Evolutionary conservation across 768 basidiomycete species (phyloP), one percentile per base, ranked within the genome.

Genomic region (Russula virescens): DNA sequence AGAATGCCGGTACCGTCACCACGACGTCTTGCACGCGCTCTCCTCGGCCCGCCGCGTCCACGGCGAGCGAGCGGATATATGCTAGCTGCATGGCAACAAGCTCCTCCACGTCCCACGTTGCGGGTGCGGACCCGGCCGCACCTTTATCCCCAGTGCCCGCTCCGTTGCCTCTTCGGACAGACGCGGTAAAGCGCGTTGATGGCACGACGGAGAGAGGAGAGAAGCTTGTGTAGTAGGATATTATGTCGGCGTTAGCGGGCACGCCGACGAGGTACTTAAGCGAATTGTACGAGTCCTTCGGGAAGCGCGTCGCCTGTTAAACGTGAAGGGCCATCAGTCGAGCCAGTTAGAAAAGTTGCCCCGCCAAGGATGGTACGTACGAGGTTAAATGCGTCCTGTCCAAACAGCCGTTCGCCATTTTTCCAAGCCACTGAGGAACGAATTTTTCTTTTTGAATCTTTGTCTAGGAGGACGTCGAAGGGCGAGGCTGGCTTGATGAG

Each of bases 371-470:
- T 26, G 16, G 25, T 19, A 81, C 91, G 68, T 73, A 96, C 95
- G 65, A 97, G 75, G 74, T 88, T 90, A 68, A 85, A 86, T 4
- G 93, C 95, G 73, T 98, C 97, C 31, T 83, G 77, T 7, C 94
- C 94, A 75, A 98, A 96, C 38, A 94, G 74, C 58, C 97, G 78
- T 69, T 98, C 96, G 14, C 85, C 85, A 68, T 86, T 86, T 75
- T 97, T 96, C 90, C 94, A 96, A 11, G 86, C 90, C 0, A 98
- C 93, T 1, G 87, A 83, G 18, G 89, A 85, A 67, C 90, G 88
- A 34, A 97, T 92, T 76, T 98, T 98, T 62, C 97, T 81, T 77
- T 98, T 98, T 31, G 94, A 97, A 73, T 98, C 96, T 73, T 91
- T 91, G 78, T 98, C 97, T 60, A 98, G 79, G 28, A 99, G 80